phyloP scores from a whole-genome alignment of 257 asterid species.

The Sherardia arvensis region DNA sequence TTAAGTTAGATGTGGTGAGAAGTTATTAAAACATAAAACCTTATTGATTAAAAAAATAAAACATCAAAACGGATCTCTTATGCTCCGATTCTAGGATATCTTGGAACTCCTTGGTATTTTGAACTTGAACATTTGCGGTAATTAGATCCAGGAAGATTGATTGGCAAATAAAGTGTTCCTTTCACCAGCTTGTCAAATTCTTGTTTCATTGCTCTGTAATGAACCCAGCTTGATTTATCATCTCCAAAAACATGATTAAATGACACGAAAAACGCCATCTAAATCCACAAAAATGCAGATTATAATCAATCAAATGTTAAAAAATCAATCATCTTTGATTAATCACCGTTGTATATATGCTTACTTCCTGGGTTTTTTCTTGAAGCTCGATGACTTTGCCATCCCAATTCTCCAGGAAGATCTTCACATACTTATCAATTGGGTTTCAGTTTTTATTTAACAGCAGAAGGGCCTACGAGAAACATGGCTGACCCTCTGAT shows the following conservation, averaged over 20 bases:
- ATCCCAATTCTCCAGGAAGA: constrained; percentile 59
- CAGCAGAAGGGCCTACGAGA: constrained; percentile 61
- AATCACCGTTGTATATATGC: too few relatives aligned
- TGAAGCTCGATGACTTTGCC: constrained; percentile 60
- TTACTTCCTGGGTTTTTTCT: constrained; percentile 66
- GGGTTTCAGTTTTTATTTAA: constrained; percentile 55
- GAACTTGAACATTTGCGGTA: too few relatives aligned
- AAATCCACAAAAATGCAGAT: neutral
- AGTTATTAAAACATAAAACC: too few relatives aligned
- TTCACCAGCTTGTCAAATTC: constrained; percentile 13
- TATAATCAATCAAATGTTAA: neutral
- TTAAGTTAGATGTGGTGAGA: too few relatives aligned
- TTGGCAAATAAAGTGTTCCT: constrained; percentile 20
- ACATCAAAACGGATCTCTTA: too few relatives aligned
- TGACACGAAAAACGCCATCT: constrained; percentile 18
- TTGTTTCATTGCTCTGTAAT: neutral
- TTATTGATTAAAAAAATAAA: too few relatives aligned
- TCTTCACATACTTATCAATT: constrained; percentile 63
- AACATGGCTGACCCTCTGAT: constrained; percentile 79
- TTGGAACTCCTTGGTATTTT: too few relatives aligned
- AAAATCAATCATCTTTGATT: too few relatives aligned
- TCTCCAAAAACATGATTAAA: constrained; percentile 12
- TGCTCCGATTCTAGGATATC: too few relatives aligned
- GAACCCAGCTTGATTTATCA: constrained; percentile 5
- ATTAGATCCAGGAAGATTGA: constrained; percentile 18